Base-by-base conservation (phyloP, 805 yeast species). In the Lachancea meyersii region DNA sequence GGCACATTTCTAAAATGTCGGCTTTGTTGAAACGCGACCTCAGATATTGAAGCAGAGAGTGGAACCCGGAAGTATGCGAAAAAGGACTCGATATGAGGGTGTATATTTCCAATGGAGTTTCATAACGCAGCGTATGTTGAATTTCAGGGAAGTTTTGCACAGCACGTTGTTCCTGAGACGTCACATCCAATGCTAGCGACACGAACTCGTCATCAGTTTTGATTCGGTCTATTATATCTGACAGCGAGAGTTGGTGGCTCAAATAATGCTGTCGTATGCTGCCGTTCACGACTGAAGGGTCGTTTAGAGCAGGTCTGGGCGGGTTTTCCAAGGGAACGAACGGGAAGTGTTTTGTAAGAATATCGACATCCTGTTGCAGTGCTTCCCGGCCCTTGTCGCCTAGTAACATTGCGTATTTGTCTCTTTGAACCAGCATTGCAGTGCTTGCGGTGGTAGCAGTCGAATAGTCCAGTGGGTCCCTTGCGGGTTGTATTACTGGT, bases 61-160 rank as follows among this genome's bases (percentile, higher is more conserved):
- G 96, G 61, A 83, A 91, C 2, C 96, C 96, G 1, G 88, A 84
- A 0, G 96, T 89, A 58, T 93, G 91, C 7, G 89, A 76, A 57
- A 84, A 93, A 1, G 97, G 97, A 40, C 68, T 71, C 18, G 66
- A 71, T 13, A 91, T 85, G 40, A 77, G 72, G 17, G 82, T 79
- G 64, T 91, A 93, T 11, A 91, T 82, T 48, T 84, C 91, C 53
- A 79, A 80, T 0, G 93, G 86, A 48, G 82, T 86, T 44, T 71
- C 72, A 59, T 65, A 78, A 19, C 68, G 52, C 30, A 63, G 41
- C 2, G 67, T 58, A 48, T 63, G 68, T 11, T 55, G 52, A 59
- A 64, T 57, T 10, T 55, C 55, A 1, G 53, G 48, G 35, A 61
- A 60, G 27, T 51, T 50, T 20, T 38, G 47, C 3, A 54, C 45